Base-by-base conservation (phyloP, 495 filamentous ascomycete genomes). In the Talaromyces thailandensis region DNA sequence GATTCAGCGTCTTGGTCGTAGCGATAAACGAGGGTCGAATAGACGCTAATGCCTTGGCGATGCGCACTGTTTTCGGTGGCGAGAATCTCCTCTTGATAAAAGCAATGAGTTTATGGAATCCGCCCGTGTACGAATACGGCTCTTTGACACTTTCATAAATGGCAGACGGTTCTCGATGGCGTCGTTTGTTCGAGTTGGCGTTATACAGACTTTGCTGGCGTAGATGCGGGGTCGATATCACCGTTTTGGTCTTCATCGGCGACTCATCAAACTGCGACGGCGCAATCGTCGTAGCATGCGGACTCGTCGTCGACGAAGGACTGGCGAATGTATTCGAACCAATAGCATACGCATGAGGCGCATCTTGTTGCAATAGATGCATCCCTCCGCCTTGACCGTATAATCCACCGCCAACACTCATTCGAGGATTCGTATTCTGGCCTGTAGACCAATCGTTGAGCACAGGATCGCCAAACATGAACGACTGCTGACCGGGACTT, bases 1-100 rank as follows among this genome's bases (percentile, higher is more conserved):
- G 79, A 61, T 90, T 92, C 37, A 98, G 76, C 3, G 87, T 91
- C 64, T 87, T 88, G 24, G 88, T 93, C 61, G 88, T 94, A 4
- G 91, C 85, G 65, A 98, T 93, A 74, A 98, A 93, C 6, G 91
- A 91, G 5, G 94, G 94, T 21, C 94, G 89, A 65, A 96, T 95
- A 48, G 87, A 88, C 8, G 91, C 88, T 62, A 98, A 83, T 11
- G 92, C 86, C 73, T 91, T 90, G 62, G 90, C 92, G 63, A 97
- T 93, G 50, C 87, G 86, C 53, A 90, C 69, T 3, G 85, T 85
- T 67, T 89, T 88, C 37, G 83, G 82, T 6, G 79, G 79, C 5
- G 77, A 67, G 69, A 96, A 96, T 9, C 93, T 88, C 24, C 83
- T 83, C 69, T 90, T 85, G 12, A 98, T 81, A 64, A 90, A 86